These are phyloP conservation scores for Colletotrichum eleusines DNA, from an alignment of 2,329 filamentous ascomycete genomes.

Conservation along the genomic window DNA sequence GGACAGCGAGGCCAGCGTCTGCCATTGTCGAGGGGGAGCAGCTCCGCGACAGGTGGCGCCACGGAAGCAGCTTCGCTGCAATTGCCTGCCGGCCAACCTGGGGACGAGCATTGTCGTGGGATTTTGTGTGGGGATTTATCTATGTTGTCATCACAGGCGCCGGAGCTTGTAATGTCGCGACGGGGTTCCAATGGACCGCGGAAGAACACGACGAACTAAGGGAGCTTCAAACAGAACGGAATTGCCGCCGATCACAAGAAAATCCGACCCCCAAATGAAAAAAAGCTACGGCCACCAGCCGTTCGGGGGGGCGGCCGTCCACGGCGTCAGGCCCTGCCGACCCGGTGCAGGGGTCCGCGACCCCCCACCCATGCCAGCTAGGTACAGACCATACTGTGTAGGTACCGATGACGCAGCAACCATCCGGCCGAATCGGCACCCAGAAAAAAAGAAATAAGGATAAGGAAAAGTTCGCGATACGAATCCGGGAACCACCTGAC, in stretches of 20 bases:
- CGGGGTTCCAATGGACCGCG: neutral
- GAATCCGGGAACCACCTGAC: constrained; percentile 27
- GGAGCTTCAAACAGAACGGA: constrained; percentile 1
- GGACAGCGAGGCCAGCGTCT: constrained; percentile 19
- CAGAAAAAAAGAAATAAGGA: neutral
- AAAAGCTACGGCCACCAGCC: neutral
- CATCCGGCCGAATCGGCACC: constrained; percentile 3
- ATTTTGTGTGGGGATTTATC: neutral
- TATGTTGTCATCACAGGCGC: constrained; percentile 21
- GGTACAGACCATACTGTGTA: constrained; percentile 25
- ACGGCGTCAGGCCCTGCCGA: constrained; percentile 32
- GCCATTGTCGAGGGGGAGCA: constrained; percentile 15
- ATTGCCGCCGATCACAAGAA: constrained; percentile 2
- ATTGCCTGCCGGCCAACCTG: constrained; percentile 36
- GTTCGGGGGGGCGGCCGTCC: no score
- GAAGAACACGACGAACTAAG: no score
- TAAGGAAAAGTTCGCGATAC: constrained; percentile 38
- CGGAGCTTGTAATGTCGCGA: neutral
- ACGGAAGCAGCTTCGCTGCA: constrained; percentile 35
- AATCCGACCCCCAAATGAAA: neutral
- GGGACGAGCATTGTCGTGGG: constrained; percentile 29
- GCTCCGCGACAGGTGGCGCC: constrained; percentile 17
- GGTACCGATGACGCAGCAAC: constrained; percentile 40
- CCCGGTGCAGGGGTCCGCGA: constrained; percentile 26
- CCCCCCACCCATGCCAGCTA: no score